Evolutionary conservation across 345 rosid species (phyloP), one percentile per base, ranked within the genome.

Genomic region (Lepidium didymum): DNA sequence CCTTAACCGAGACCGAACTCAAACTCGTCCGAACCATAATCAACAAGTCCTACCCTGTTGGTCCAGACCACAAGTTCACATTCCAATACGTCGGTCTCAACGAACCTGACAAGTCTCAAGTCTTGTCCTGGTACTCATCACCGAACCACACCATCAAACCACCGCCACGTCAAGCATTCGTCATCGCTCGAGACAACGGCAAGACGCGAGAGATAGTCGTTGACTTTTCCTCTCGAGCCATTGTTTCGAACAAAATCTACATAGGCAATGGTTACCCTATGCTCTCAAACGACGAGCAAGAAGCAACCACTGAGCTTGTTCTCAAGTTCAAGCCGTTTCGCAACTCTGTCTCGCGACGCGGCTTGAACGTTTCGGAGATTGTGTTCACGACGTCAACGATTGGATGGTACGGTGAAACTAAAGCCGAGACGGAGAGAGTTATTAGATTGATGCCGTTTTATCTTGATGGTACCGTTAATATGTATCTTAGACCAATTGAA

Each of bases 1-100:
- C 92, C 60, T 84, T 87, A 1, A 77, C 61, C 59, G 77, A 80
- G 11, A 51, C 74, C 1, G 97, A 88, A 78, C 77, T 88, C 77
- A 81, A 77, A 73, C 86, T 74, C 55, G 45, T 76, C 61, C 65
- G 60, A 38, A 49, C 62, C 59, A 77, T 83, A 27, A 36, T 88
- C 51, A 75, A 78, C 14, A 78, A 79, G 6, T 7, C 65, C 0
- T 73, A 64, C 36, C 37, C 49, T 6, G 15, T 54, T 54, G 71
- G 66, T 57, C 79, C 88, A 0, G 67, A 10, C 13, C 77, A 75
- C 15, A 81, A 83, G 76, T 55, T 86, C 59, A 85, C 85, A 49
- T 81, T 80, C 45, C 95, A 90, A 50, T 76, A 76, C 67, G 81
- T 86, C 5, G 92, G 83, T 73, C 80, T 90, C 7, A 85, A 86